These are phyloP conservation scores for Amylostereum chailletii DNA, from an alignment of 1,284 basidiomycete species.

Conservation along the genomic window DNA sequence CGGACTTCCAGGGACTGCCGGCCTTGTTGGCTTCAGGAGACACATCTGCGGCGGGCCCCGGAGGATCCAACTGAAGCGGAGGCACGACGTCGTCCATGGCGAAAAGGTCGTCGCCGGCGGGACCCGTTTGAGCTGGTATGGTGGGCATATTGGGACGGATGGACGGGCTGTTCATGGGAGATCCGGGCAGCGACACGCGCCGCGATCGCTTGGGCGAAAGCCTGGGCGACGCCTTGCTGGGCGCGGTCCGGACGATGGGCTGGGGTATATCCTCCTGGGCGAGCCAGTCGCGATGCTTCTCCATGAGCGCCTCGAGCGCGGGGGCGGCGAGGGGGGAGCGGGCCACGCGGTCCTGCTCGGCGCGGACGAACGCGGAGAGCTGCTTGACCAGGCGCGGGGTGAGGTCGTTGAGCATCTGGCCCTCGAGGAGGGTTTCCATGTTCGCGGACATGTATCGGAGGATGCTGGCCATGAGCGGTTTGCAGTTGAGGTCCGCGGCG, in stretches of 20 bases:
- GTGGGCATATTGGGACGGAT: constrained; percentile 19
- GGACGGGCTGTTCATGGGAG: constrained; percentile 24
- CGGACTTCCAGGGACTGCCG: constrained; percentile 28
- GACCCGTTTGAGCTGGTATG: constrained; percentile 8
- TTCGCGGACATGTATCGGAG: constrained; percentile 81
- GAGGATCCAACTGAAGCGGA: constrained; percentile 9
- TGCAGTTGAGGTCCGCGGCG: constrained; percentile 73
- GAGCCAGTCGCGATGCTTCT: constrained; percentile 72
- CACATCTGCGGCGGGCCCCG: constrained; percentile 13
- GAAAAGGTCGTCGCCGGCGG: constrained; percentile 45
- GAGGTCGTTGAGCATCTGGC: constrained; percentile 72
- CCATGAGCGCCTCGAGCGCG: constrained; percentile 48
- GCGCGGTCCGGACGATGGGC: constrained; percentile 41
- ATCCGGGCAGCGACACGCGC: constrained; percentile 13
- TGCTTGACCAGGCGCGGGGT: constrained; percentile 59
- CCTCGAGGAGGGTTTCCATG: constrained; percentile 85
- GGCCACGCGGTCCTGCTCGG: constrained; percentile 52
- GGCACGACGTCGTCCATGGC: constrained; percentile 49
- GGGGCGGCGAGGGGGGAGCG: constrained; percentile 52
- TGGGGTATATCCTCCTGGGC: constrained; percentile 73
- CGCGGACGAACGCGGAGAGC: constrained; percentile 54
- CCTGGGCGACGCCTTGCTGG: constrained; percentile 34
- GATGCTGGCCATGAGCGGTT: constrained; percentile 61
- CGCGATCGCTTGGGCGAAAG: constrained; percentile 29
- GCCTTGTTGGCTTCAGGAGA: constrained; percentile 10